phyloP scores from a whole-genome alignment of 2,329 filamentous ascomycete species.

The Epicoccum nigrum region DNA sequence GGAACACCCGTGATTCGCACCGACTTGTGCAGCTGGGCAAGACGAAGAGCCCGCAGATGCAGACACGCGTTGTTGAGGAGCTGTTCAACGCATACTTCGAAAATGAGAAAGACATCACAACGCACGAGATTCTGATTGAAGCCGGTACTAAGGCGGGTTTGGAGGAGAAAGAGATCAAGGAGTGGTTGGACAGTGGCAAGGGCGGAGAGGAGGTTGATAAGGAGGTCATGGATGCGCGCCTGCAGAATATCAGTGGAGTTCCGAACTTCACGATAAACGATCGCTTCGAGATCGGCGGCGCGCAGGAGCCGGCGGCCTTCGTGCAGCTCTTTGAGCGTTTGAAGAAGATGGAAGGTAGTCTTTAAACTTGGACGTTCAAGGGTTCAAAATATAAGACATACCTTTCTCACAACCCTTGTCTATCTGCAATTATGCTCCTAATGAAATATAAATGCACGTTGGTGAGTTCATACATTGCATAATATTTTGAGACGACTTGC shows the following conservation, averaged over 20 bases:
- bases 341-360: slow-evolving; percentile 51
- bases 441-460: no score
- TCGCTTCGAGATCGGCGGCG: slow-evolving; percentile 70
- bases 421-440: no score
- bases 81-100: slow-evolving; percentile 54
- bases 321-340: slow-evolving; percentile 69
- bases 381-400: neutral
- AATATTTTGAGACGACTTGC: no score
- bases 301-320: slow-evolving; percentile 72
- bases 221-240: slow-evolving; percentile 53
- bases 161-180: slow-evolving; percentile 49
- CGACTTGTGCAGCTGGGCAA: slow-evolving; percentile 71
- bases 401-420: no score
- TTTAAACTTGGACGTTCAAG: slow-evolving; percentile 11
- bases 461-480: no score
- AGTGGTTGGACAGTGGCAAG: slow-evolving; percentile 53
- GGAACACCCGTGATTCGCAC: slow-evolving; percentile 81
- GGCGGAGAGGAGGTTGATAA: slow-evolving; percentile 55
- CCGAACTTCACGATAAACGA: slow-evolving; percentile 77
- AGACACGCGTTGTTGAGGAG: slow-evolving; percentile 50
- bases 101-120: slow-evolving; percentile 56
- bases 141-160: slow-evolving; percentile 53
- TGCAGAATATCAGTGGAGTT: slow-evolving; percentile 68
- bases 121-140: slow-evolving; percentile 48
- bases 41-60: slow-evolving; percentile 58